Evolutionary conservation across 1,284 basidiomycete genomes (phyloP).

Genomic region (Serendipita sp.): DNA sequence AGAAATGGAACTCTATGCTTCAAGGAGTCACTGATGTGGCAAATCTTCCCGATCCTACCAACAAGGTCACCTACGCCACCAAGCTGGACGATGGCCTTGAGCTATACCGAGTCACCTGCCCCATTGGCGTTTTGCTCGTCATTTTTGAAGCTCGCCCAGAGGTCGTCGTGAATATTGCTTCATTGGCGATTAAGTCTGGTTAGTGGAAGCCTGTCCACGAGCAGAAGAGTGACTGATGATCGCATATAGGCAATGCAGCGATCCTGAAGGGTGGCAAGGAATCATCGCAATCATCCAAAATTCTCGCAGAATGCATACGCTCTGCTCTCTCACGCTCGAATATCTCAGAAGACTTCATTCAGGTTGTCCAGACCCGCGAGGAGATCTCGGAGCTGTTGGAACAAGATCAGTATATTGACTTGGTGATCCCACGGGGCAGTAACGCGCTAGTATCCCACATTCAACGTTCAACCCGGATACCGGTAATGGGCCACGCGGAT

Average conservation of each 20-base stretch:
- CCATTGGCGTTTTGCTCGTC: slow-evolving; percentile 90
- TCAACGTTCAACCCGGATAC: slow-evolving; percentile 80
- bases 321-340: slow-evolving; percentile 58
- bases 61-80: slow-evolving; percentile 75
- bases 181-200: slow-evolving; percentile 94
- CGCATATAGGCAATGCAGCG: slow-evolving; percentile 66
- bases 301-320: slow-evolving; percentile 71
- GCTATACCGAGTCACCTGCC: slow-evolving; percentile 88
- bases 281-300: slow-evolving; percentile 60
- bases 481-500: slow-evolving; percentile 99
- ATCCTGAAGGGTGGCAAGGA: slow-evolving; percentile 97
- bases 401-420: slow-evolving; percentile 85
- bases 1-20: slow-evolving; percentile 92
- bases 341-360: slow-evolving; percentile 72
- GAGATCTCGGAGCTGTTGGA: slow-evolving; percentile 80
- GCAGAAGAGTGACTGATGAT: slow-evolving; percentile 8
- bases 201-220: slow-evolving; percentile 16
- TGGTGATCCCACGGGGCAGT: slow-evolving; percentile 93
- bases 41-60: slow-evolving; percentile 72
- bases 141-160: slow-evolving; percentile 98
- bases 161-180: slow-evolving; percentile 94
- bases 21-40: slow-evolving; percentile 84
- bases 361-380: slow-evolving; percentile 83
- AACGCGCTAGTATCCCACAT: slow-evolving; percentile 83
- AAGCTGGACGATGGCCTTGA: slow-evolving; percentile 78